phyloP scores from a whole-genome alignment of 768 basidiomycete genomes.

The Coprinellus aureogranulatus region DNA sequence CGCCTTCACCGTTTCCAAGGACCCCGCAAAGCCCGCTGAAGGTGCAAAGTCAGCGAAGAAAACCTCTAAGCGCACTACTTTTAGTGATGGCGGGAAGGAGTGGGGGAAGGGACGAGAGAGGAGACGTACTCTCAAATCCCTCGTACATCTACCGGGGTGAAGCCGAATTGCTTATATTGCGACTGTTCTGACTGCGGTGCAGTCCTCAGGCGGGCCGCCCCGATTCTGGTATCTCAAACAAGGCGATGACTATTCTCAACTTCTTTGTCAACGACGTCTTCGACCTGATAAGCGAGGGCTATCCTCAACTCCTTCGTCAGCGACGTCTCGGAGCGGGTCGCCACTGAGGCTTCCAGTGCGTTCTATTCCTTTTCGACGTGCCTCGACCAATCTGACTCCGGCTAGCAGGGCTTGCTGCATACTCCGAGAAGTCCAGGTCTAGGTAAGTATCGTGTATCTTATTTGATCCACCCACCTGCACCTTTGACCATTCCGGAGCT shows the following conservation, averaged over 20 bases:
- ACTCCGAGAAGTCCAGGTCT: constrained; percentile 97
- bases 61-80: too few relatives aligned
- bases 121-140: too few relatives aligned
- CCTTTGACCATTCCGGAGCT: too few relatives aligned
- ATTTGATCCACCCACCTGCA: too few relatives aligned
- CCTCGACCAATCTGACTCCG: not conserved
- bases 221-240: constrained; percentile 98
- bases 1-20: too few relatives aligned
- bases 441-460: too few relatives aligned
- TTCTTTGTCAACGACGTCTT: constrained; percentile 94
- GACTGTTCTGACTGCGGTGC: not conserved
- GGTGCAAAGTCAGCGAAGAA: too few relatives aligned
- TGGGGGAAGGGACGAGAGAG: too few relatives aligned
- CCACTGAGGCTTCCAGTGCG: constrained; percentile 84
- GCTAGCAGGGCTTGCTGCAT: constrained; percentile 81
- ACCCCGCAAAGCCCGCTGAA: too few relatives aligned
- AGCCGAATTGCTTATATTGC: not conserved
- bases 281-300: constrained; percentile 89
- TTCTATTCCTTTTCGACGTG: not conserved
- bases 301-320: constrained; percentile 92
- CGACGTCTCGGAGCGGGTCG: constrained; percentile 91
- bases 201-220: constrained; percentile 97
- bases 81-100: too few relatives aligned
- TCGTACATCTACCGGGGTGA: too few relatives aligned
- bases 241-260: constrained; percentile 90